Evolutionary conservation across 2,329 filamentous ascomycete species (phyloP).

Genomic region (Pseudogymnoascus sp.): DNA sequence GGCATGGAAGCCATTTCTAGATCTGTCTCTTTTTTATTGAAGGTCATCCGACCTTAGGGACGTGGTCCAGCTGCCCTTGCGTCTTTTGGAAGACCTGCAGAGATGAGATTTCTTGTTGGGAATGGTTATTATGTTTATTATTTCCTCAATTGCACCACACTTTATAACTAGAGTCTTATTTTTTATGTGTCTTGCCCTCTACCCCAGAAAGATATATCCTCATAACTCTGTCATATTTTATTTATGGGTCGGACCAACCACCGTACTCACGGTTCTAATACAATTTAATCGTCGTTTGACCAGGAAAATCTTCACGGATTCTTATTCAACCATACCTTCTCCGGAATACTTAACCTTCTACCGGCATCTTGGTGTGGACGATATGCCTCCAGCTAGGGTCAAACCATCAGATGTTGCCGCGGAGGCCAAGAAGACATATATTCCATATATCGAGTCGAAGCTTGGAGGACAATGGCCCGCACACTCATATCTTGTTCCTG

Average conservation of each 20-base stretch:
- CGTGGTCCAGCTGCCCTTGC: slow-evolving; percentile 1
- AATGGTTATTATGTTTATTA: neutral
- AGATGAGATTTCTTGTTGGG: neutral
- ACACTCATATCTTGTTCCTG: slow-evolving; percentile 44
- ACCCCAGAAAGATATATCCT: neutral
- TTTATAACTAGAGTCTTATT: neutral
- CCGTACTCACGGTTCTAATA: neutral
- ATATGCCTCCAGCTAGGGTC: slow-evolving; percentile 50
- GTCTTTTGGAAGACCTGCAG: neutral
- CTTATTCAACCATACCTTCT: neutral
- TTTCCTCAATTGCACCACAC: neutral
- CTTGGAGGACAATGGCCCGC: slow-evolving; percentile 47
- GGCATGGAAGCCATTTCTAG: slow-evolving; percentile 6
- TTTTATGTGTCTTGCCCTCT: neutral
- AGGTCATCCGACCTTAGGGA: slow-evolving; percentile 1
- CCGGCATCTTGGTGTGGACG: slow-evolving; percentile 10
- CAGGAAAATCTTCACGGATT: neutral
- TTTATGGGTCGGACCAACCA: neutral
- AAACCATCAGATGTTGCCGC: slow-evolving; percentile 63
- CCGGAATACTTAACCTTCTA: neutral
- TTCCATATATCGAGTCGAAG: slow-evolving; percentile 53
- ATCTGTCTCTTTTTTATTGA: slow-evolving; percentile 1
- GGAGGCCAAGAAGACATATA: slow-evolving; percentile 63
- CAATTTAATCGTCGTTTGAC: neutral
- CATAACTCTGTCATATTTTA: slow-evolving; percentile 2